phyloP scores from a whole-genome alignment of 2,329 filamentous ascomycete species.

The Fusarium paranaense region DNA sequence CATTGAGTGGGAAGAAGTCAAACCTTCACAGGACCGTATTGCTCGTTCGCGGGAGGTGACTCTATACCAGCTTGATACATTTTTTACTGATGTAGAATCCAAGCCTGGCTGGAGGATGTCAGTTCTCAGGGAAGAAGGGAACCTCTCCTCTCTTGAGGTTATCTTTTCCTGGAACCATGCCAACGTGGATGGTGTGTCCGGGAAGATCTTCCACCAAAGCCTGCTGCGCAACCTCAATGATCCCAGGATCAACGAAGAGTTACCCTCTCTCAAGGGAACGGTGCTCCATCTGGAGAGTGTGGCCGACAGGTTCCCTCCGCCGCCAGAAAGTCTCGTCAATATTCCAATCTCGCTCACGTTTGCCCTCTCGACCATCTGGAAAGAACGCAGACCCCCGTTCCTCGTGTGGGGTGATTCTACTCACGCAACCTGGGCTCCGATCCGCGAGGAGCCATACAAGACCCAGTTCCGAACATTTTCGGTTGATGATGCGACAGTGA shows the following conservation, averaged over 20 bases:
- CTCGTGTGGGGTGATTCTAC: constrained; percentile 14
- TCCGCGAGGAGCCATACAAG: constrained; percentile 23
- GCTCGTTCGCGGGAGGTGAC: constrained; percentile 8
- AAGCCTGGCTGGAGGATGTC: constrained; percentile 43
- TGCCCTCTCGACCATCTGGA: constrained; percentile 30
- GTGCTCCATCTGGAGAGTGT: constrained; percentile 18
- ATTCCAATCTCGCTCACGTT: constrained; percentile 33
- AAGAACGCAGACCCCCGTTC: constrained; percentile 29
- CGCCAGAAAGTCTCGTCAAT: constrained; percentile 39
- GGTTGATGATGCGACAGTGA: constrained; percentile 25
- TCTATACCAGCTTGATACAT: constrained; percentile 27
- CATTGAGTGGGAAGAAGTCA: constrained; percentile 26
- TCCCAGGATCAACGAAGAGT: not conserved
- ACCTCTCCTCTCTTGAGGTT: constrained; percentile 34
- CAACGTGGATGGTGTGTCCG: constrained; percentile 45
- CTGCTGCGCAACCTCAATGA: constrained; percentile 44
- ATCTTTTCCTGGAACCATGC: constrained; percentile 46
- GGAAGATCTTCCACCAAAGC: constrained; percentile 47
- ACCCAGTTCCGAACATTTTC: constrained; percentile 38
- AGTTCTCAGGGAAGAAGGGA: constrained; percentile 24
- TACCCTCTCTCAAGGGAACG: not conserved
- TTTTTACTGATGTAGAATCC: constrained; percentile 36
- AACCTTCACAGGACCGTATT: not conserved
- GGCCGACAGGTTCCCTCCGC: constrained; percentile 34
- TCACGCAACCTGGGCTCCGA: constrained; percentile 42